These are phyloP conservation scores for Haplosporangium sp. DNA, from an alignment of 371 early-diverging fungal genomes.

Conservation along the genomic window DNA sequence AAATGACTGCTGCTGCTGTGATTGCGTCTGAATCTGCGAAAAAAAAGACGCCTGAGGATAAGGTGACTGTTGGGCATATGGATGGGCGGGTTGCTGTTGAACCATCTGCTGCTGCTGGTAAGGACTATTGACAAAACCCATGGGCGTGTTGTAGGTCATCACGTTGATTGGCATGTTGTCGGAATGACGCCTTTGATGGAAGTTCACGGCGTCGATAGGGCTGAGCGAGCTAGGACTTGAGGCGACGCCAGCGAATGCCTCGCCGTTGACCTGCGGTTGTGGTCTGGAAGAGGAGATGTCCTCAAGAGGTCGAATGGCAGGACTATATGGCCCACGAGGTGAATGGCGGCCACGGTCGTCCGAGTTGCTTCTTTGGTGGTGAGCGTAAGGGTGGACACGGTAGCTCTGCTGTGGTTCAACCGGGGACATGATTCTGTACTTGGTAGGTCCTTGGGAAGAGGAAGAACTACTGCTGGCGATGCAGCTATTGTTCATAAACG, in stretches of 20 bases:
- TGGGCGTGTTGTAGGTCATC: neutral
- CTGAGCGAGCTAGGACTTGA: slow-evolving; percentile 3
- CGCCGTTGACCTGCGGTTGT: slow-evolving; percentile 10
- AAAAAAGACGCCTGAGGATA: slow-evolving; percentile 38
- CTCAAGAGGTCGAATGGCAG: neutral
- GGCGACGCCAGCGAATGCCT: slow-evolving; percentile 5
- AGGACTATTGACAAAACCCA: slow-evolving; percentile 20
- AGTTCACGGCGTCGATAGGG: slow-evolving; percentile 11
- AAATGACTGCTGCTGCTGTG: slow-evolving; percentile 11
- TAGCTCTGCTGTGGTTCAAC: slow-evolving; percentile 20
- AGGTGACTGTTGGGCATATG: slow-evolving; percentile 40
- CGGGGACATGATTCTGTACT: slow-evolving; percentile 24
- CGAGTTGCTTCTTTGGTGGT: slow-evolving; percentile 26
- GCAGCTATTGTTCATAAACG: slow-evolving; percentile 11
- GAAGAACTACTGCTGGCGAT: slow-evolving; percentile 8
- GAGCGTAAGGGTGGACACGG: slow-evolving; percentile 28
- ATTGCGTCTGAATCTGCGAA: slow-evolving; percentile 23
- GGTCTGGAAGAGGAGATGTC: neutral
- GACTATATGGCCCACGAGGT: neutral
- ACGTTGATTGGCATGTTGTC: slow-evolving; percentile 7
- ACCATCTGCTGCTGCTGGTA: slow-evolving; percentile 24
- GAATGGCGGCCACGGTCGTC: slow-evolving; percentile 27
- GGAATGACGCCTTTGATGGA: slow-evolving; percentile 27
- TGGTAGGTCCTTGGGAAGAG: slow-evolving; percentile 23
- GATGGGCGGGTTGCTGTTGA: slow-evolving; percentile 17